Conservation (phyloP, 495 filamentous ascomycete genomes). For the Aspergillus nidulans region DNA sequence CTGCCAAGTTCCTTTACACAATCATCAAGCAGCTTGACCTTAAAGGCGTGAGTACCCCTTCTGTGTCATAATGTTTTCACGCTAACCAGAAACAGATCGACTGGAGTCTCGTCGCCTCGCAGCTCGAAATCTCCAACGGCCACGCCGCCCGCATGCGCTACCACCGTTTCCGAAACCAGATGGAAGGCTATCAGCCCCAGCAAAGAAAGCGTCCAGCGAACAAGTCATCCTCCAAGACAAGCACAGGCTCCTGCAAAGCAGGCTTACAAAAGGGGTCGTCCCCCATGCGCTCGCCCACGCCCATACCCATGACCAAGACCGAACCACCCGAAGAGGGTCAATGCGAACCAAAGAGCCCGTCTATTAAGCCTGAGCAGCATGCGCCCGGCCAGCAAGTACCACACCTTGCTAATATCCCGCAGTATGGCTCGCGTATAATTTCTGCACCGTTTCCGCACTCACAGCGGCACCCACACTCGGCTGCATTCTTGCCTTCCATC, state of each 20-base stretch:
- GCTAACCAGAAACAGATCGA: conserved; percentile 51
- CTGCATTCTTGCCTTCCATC: neutral
- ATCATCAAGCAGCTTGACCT: conserved; percentile 73
- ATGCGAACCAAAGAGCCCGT: conserved; percentile 5
- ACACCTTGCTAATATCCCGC: conserved; percentile 17
- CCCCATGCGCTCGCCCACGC: neutral
- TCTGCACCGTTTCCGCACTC: neutral
- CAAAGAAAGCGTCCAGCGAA: conserved; percentile 23
- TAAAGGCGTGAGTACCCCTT: conserved; percentile 58
- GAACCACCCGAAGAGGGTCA: neutral
- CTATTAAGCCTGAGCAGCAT: conserved; percentile 18
- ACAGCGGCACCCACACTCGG: neutral
- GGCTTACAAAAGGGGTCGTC: conserved; percentile 1
- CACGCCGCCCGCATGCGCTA: conserved; percentile 81
- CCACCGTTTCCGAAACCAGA: conserved; percentile 61
- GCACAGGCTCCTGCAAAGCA: conserved; percentile 4
- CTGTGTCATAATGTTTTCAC: too few relatives aligned
- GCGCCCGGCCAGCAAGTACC: neutral
- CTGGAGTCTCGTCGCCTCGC: conserved; percentile 63
- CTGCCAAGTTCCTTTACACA: conserved; percentile 62
- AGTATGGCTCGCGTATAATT: neutral
- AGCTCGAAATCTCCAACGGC: conserved; percentile 67
- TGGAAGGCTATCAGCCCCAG: conserved; percentile 42
- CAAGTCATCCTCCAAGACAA: conserved; percentile 13
- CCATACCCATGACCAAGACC: conserved; percentile 12